These are phyloP conservation scores for Alliaria petiolata DNA, from an alignment of 345 rosid genomes.

Conservation along the genomic window DNA sequence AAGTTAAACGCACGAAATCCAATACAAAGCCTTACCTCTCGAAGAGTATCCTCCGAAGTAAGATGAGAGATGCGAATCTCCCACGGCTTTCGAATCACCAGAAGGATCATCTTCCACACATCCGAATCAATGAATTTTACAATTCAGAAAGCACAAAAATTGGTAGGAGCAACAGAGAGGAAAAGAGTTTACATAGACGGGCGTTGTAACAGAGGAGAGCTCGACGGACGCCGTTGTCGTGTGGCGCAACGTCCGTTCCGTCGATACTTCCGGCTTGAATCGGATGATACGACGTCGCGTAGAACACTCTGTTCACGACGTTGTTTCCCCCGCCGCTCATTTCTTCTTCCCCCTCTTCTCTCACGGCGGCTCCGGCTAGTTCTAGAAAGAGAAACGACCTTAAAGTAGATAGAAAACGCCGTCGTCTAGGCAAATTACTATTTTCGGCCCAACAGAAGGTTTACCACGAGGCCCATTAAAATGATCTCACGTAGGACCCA, in stretches of 20 bases:
- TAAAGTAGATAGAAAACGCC: background rate
- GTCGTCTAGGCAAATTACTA: background rate
- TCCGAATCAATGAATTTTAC: background rate
- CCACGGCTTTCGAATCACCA: constrained; percentile 67
- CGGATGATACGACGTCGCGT: constrained; percentile 83
- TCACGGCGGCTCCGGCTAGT: constrained; percentile 16
- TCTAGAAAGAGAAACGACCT: background rate
- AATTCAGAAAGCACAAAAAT: background rate
- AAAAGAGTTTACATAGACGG: constrained; percentile 54
- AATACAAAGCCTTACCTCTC: constrained; percentile 39
- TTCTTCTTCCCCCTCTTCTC: background rate
- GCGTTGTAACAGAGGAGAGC: constrained; percentile 83
- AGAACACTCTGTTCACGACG: constrained; percentile 66
- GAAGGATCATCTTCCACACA: constrained; percentile 63
- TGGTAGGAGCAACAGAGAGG: background rate
- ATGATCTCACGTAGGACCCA: no score
- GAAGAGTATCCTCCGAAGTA: constrained; percentile 65
- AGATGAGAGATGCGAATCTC: constrained; percentile 77
- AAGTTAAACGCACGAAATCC: background rate
- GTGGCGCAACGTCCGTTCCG: constrained; percentile 82
- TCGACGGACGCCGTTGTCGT: constrained; percentile 72
- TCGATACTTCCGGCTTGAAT: constrained; percentile 95
- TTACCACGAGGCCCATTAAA: background rate
- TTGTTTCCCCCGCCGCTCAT: constrained; percentile 34
- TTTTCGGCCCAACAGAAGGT: background rate